A percentile compares a stretch with the other conserved stretches of the same genome.
Evolutionary conservation across 1,284 basidiomycete species (phyloP).

Genomic region (Cutaneotrichosporon dermatis): DNA sequence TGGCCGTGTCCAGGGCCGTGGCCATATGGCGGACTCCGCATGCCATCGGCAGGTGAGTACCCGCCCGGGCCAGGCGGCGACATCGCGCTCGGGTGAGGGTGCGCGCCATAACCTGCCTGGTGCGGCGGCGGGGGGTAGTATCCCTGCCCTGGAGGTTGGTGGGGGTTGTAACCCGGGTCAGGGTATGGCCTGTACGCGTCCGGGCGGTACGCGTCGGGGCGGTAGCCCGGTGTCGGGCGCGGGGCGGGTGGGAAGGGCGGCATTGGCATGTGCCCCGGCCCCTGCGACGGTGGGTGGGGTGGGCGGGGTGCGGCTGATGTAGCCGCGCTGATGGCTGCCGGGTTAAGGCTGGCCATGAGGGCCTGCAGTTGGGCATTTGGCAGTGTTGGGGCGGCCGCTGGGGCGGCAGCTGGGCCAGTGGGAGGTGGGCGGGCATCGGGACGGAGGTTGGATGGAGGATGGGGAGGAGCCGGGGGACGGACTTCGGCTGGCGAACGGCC

Average conservation of each 20-base stretch:
- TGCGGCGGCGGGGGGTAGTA: neutral
- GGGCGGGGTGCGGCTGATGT: neutral
- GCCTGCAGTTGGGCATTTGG: conserved; percentile 41
- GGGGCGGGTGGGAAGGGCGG: conserved; percentile 1
- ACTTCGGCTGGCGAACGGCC: conserved; percentile 16
- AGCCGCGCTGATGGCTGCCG: conserved; percentile 19
- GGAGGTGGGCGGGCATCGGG: conserved; percentile 10
- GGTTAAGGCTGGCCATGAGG: conserved; percentile 40
- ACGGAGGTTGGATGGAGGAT: conserved; percentile 10
- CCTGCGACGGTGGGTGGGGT: neutral
- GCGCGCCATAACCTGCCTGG: neutral
- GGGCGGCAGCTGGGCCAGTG: conserved; percentile 13
- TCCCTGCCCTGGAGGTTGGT: neutral
- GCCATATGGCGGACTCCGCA: neutral
- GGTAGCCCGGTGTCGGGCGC: neutral
- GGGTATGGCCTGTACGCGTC: neutral
- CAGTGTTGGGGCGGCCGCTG: conserved; percentile 20
- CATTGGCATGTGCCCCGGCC: neutral
- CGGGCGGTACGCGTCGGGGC: neutral
- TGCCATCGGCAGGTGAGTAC: neutral
- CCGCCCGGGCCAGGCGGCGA: neutral
- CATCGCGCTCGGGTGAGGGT: neutral
- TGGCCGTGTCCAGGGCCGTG: no score
- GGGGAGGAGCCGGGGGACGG: conserved; percentile 20
- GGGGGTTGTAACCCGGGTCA: neutral